Conservation (phyloP, 345 rosid genomes). For the Kernera saxatilis region DNA sequence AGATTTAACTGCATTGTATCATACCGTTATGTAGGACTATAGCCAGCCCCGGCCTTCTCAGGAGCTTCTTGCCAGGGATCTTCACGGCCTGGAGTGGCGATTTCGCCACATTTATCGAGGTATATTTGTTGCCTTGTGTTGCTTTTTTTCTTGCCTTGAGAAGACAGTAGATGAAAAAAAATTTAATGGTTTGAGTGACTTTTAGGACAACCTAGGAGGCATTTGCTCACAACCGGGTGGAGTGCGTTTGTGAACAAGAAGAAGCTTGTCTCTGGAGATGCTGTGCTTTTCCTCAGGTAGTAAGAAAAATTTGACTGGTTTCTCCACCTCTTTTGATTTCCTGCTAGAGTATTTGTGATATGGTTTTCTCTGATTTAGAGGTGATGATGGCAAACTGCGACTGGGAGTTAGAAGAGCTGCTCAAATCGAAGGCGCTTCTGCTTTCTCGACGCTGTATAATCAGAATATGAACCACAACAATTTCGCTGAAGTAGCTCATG, state of each 20-base stretch:
- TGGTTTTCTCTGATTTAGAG: conserved; percentile 43
- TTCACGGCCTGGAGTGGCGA: conserved; percentile 93
- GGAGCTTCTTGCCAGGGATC: conserved; percentile 95
- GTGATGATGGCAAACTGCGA: conserved; percentile 87
- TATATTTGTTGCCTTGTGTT: conserved; percentile 17
- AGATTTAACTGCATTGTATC: background rate
- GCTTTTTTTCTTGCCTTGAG: background rate
- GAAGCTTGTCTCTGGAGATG: conserved; percentile 98
- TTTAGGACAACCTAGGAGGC: conserved; percentile 96
- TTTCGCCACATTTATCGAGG: conserved; percentile 97
- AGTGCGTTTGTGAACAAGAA: conserved; percentile 97
- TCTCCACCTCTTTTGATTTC: background rate
- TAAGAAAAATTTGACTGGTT: background rate
- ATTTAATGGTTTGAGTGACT: background rate
- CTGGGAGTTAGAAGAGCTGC: conserved; percentile 91
- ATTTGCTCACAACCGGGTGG: conserved; percentile 99
- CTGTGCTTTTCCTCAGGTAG: conserved; percentile 93
- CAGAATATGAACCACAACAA: conserved; percentile 55
- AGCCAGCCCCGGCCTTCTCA: conserved; percentile 94
- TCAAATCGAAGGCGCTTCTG: conserved; percentile 53
- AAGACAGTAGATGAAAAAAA: background rate
- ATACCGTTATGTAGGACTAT: conserved; percentile 59
- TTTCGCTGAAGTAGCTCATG: conserved; percentile 60
- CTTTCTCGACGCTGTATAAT: conserved; percentile 40
- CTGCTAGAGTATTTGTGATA: background rate